A percentile compares a stretch with the other conserved stretches of the same genome.
These are phyloP conservation scores for Nakaseomyces nivariensis DNA, from an alignment of 1,139 yeast species.

Conservation along the genomic window DNA sequence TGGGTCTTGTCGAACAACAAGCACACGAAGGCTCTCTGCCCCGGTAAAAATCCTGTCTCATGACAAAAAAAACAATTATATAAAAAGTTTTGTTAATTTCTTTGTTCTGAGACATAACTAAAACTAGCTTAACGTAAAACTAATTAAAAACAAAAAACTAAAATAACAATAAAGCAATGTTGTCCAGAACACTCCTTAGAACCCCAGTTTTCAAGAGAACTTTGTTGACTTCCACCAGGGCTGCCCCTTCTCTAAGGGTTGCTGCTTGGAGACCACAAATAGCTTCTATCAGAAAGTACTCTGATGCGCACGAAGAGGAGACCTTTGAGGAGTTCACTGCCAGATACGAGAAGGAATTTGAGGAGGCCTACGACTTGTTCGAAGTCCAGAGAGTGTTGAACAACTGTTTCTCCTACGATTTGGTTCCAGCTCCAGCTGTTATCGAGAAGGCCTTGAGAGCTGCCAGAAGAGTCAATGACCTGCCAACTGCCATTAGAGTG, in stretches of 20 bases:
- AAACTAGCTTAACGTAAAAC: neutral
- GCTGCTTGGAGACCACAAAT: slow-evolving; percentile 2
- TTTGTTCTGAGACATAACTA: neutral
- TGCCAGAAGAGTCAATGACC: slow-evolving; percentile 97
- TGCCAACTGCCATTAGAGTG: slow-evolving; percentile 97
- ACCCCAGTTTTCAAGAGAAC: slow-evolving; percentile 19
- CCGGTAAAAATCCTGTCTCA: too few relatives aligned
- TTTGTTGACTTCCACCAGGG: slow-evolving; percentile 12
- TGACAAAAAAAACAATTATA: too few relatives aligned
- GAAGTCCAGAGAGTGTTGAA: slow-evolving; percentile 92
- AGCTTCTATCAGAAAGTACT: slow-evolving; percentile 47
- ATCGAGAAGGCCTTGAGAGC: slow-evolving; percentile 95
- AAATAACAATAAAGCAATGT: slow-evolving; percentile 13
- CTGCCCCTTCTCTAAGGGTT: slow-evolving; percentile 5
- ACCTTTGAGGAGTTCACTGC: slow-evolving; percentile 91
- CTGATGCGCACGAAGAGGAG: slow-evolving; percentile 60
- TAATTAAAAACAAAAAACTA: neutral
- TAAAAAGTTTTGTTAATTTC: too few relatives aligned
- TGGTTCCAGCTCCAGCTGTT: slow-evolving; percentile 96
- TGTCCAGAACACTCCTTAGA: slow-evolving; percentile 27
- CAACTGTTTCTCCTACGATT: slow-evolving; percentile 96
- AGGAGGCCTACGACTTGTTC: slow-evolving; percentile 93
- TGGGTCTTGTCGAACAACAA: neutral
- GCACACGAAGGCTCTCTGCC: too few relatives aligned
- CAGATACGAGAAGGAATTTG: slow-evolving; percentile 92